phyloP scores from a whole-genome alignment of 495 filamentous ascomycete genomes.

The Annulohypoxylon maeteangense region DNA sequence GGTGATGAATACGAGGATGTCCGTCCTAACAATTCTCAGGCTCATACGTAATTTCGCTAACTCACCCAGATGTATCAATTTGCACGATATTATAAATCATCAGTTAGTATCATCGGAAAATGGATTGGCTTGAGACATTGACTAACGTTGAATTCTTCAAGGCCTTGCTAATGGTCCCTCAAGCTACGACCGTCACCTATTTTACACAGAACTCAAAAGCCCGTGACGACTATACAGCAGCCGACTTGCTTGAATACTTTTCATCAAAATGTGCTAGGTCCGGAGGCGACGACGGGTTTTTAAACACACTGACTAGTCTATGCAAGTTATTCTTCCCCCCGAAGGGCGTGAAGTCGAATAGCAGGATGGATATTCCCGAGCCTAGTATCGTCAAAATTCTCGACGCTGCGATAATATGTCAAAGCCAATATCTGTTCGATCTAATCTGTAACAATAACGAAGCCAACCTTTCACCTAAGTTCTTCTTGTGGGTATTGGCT shows the following conservation, averaged over 20 bases:
- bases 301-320: not conserved
- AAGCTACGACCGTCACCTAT: not conserved
- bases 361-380: constrained; percentile 2
- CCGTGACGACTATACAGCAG: not conserved
- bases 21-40: not conserved
- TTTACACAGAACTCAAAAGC: not conserved
- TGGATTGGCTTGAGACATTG: not conserved
- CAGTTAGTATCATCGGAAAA: constrained; percentile 1
- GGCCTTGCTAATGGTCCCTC: constrained; percentile 27
- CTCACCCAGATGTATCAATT: not conserved
- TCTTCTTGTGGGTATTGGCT: constrained; percentile 5
- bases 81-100: constrained; percentile 14
- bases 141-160: constrained; percentile 4
- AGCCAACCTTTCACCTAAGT: constrained; percentile 3
- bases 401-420: not conserved
- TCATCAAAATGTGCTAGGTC: not conserved
- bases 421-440: constrained; percentile 4
- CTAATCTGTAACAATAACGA: constrained; percentile 12
- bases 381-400: constrained; percentile 10
- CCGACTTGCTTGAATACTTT: constrained; percentile 12
- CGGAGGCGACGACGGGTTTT: not conserved
- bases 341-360: not conserved
- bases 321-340: not conserved
- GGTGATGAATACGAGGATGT: not conserved
- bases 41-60: not conserved